Evolutionary conservation across 2,329 filamentous ascomycete species (phyloP), one percentile per base, ranked within the genome.

Genomic region (Aspergillus chevalieri): DNA sequence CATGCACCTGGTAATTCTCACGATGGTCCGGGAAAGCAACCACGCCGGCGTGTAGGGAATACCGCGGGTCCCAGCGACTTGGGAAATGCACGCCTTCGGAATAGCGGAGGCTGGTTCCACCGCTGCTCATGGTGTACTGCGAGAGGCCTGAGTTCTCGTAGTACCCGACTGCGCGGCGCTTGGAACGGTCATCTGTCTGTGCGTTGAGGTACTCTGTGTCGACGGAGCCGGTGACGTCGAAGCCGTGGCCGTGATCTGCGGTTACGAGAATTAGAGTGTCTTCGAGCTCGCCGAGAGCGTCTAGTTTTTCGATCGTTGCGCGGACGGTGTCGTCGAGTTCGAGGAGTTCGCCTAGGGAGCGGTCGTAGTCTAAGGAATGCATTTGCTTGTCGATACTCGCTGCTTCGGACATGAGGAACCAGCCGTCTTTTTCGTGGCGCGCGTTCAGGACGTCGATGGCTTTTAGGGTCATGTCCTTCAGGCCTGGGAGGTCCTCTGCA

Each of bases 341-440:
- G 38, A 94, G 81, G 1, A 94, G 81, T 60, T 94, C 89, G 48
- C 86, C 89, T 0, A 94, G 82, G 1, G 89, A 86, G 47, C 89
- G 86, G 71, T 93, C 87, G 66, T 93, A 93, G 73, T 93, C 89
- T 17, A 93, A 79, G 2, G 75, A 68, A 72, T 94, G 89, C 88
- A 94, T 93, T 78, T 89, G 85, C 78, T 94, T 94, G 73, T 93
- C 89, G 58, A 94, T 87, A 2, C 83, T 88, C 14, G 89, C 89
- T 22, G 85, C 89, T 69, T 94, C 89, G 10, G 84, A 83, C 88
- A 94, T 93, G 63, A 94, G 78, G 77, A 93, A 89, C 79, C 86
- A 94, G 5, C 89, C 89, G 52, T 87, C 79, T 50, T 85, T 78
- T 51, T 81, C 78, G 36, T 76, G 76, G 63, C 85, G 74, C 36